A percentile compares a stretch with the other conserved stretches of the same genome.
Conservation (phyloP, 2,329 filamentous ascomycete species). For the Neopestalotiopsis clavispora region DNA sequence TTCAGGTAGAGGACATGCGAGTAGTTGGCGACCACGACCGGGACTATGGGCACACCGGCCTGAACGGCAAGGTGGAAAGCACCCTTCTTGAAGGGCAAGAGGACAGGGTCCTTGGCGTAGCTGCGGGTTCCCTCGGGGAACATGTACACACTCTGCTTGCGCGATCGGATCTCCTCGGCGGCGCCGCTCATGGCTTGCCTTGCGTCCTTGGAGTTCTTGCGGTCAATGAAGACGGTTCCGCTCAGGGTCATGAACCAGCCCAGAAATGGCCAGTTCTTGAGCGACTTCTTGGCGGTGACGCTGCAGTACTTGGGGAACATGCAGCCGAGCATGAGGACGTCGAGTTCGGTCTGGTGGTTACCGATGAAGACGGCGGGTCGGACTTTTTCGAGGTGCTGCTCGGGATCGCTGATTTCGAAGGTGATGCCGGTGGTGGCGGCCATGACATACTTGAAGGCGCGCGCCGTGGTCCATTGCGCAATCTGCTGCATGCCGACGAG, state of each 20-base stretch:
- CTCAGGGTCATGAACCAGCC: constrained; percentile 94
- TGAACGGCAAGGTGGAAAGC: constrained; percentile 96
- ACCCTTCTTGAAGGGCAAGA: constrained; percentile 98
- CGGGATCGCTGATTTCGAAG: constrained; percentile 75
- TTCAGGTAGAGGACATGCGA: constrained; percentile 72
- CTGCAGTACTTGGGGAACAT: constrained; percentile 92
- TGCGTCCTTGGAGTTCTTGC: constrained; percentile 81
- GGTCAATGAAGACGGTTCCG: constrained; percentile 94
- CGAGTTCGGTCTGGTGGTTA: constrained; percentile 96
- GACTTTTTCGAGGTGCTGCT: constrained; percentile 63
- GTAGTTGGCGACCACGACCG: constrained; percentile 82
- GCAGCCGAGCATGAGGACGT: constrained; percentile 87
- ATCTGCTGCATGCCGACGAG: constrained; percentile 74
- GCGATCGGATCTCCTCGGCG: constrained; percentile 75
- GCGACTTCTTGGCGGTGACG: constrained; percentile 87
- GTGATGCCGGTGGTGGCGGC: constrained; percentile 74
- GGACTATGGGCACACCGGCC: constrained; percentile 91
- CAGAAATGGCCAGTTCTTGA: constrained; percentile 81
- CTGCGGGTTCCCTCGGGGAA: constrained; percentile 93
- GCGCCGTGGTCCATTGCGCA: constrained; percentile 83
- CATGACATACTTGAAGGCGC: constrained; percentile 83
- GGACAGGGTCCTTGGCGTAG: constrained; percentile 78
- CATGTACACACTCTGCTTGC: constrained; percentile 80
- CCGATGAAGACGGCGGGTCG: constrained; percentile 90
- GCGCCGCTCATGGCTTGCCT: constrained; percentile 85